phyloP scores from a whole-genome alignment of 176 grass and related monocot genomes.

The Sorghum bicolor region Sorghum_bicolor_NCBIv3 NC_012872.2:63742001-63742500 shows the following conservation, averaged over 20 bases:
- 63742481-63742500: slow-evolving; percentile 29
- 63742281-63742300: slow-evolving; percentile 2
- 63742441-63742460: slow-evolving; percentile 21
- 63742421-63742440: background rate
- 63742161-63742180: background rate
- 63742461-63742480: slow-evolving; percentile 32
- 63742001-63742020: background rate
- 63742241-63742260: background rate
- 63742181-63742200: background rate
- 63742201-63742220: background rate
- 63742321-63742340: slow-evolving; percentile 5
- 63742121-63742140: background rate
- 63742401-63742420: background rate
- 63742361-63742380: background rate
- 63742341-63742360: background rate
- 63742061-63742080: background rate
- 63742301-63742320: background rate
- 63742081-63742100: background rate
- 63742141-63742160: background rate
- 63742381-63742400: slow-evolving; percentile 8
- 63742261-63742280: background rate
- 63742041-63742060: background rate
- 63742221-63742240: background rate
- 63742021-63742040: slow-evolving; percentile 7
- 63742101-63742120: background rate